Conservation (phyloP, 2,329 filamentous ascomycete genomes). For the Mollisia scopiformis region DNA sequence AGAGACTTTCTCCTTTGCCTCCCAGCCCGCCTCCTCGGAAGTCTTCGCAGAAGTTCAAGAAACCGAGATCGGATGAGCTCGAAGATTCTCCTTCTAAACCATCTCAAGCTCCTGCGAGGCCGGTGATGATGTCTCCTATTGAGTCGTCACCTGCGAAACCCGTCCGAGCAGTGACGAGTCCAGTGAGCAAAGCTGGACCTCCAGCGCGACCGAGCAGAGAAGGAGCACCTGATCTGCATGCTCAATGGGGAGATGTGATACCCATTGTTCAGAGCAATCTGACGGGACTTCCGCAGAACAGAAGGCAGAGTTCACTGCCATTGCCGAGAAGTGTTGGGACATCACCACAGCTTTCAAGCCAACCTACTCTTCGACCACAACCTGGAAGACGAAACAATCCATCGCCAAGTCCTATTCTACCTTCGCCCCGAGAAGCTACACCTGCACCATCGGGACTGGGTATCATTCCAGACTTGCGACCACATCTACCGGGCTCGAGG, state of each 20-base stretch:
- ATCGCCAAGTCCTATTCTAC: conserved; percentile 37
- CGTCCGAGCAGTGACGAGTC: neutral
- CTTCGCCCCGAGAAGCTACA: conserved; percentile 33
- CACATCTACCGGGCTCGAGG: conserved; percentile 34
- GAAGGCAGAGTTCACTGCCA: conserved; percentile 28
- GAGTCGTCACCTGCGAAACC: conserved; percentile 19
- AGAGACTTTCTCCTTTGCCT: conserved; percentile 50
- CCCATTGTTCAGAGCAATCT: conserved; percentile 67
- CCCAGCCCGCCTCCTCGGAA: conserved; percentile 66
- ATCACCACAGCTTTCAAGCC: conserved; percentile 28
- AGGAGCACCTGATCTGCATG: conserved; percentile 64
- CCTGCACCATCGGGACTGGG: conserved; percentile 34
- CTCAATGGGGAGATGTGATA: conserved; percentile 53
- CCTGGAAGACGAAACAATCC: conserved; percentile 35
- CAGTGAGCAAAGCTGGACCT: conserved; percentile 23
- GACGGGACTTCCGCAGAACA: conserved; percentile 26
- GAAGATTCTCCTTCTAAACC: conserved; percentile 42
- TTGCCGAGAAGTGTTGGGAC: conserved; percentile 11
- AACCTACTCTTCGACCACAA: conserved; percentile 36
- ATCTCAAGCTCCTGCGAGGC: conserved; percentile 37
- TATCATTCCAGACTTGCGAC: conserved; percentile 33
- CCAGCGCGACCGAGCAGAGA: conserved; percentile 70
- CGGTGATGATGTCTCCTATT: conserved; percentile 27
- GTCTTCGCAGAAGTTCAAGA: conserved; percentile 59
- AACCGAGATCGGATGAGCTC: conserved; percentile 40